Evolutionary conservation across 2,329 filamentous ascomycete species (phyloP).

Genomic region (Monilinia aucupariae): DNA sequence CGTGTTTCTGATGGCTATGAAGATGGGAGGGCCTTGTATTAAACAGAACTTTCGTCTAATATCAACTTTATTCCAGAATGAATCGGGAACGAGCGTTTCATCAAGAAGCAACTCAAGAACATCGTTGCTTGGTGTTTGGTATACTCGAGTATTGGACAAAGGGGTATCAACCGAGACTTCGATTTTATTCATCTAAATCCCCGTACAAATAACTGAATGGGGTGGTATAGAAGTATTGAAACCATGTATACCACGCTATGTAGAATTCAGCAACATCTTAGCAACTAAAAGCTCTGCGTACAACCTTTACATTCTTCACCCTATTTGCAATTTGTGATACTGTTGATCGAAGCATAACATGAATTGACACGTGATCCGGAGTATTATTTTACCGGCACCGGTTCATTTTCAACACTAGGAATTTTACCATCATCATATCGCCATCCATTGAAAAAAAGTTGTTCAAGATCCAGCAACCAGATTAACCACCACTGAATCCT

Average conservation of each 20-base stretch:
- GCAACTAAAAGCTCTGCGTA: neutral
- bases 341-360: neutral
- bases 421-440: slow-evolving; percentile 16
- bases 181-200: neutral
- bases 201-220: neutral
- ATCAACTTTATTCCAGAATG: no score
- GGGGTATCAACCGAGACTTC: neutral
- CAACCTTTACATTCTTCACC: neutral
- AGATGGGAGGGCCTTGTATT: neutral
- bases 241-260: neutral
- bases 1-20: no score
- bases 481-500: neutral
- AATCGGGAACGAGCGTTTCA: neutral
- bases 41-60: neutral
- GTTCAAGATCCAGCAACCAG: neutral
- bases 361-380: neutral
- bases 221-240: neutral
- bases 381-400: neutral
- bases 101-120: neutral
- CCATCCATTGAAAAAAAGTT: slow-evolving; percentile 13
- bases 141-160: neutral
- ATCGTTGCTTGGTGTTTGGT: neutral
- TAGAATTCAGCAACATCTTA: neutral
- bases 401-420: slow-evolving; percentile 3
- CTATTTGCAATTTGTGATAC: neutral